phyloP scores from a whole-genome alignment of 208 protist genomes.

The Leptomonas pyrrhocoris region DNA sequence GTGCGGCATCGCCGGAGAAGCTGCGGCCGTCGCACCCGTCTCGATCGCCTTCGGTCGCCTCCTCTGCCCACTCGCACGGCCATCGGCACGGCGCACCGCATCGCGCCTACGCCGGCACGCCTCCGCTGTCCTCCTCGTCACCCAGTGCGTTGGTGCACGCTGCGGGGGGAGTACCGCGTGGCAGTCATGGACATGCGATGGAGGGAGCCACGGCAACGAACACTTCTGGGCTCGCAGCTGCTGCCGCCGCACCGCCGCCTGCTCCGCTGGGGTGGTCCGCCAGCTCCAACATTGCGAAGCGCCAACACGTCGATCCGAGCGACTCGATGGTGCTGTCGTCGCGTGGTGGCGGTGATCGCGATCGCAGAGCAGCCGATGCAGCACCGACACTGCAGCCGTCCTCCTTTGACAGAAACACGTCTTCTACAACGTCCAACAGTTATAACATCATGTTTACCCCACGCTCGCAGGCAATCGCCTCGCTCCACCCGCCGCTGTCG shows the following conservation, averaged over 20 bases:
- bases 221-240: neutral
- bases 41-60: conserved; percentile 1
- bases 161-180: too few relatives aligned
- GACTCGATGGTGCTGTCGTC: neutral
- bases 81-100: conserved; percentile 1
- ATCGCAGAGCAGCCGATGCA: neutral
- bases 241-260: conserved; percentile 4
- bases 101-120: neutral
- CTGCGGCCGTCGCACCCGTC: conserved; percentile 1
- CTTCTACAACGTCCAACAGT: neutral
- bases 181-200: neutral
- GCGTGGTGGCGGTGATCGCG: neutral
- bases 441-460: conserved; percentile 8
- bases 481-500: conserved; percentile 9
- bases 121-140: neutral
- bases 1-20: neutral
- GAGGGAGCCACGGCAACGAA: neutral
- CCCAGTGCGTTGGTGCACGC: neutral
- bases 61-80: neutral
- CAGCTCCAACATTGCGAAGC: conserved; percentile 50
- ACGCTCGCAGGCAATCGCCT: conserved; percentile 19
- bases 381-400: neutral
- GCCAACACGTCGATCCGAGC: conserved; percentile 21
- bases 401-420: neutral
- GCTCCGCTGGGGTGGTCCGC: conserved; percentile 64